Evolutionary conservation across 305 asterid species (phyloP).

Genomic region (Fraxinus floribunda): DNA sequence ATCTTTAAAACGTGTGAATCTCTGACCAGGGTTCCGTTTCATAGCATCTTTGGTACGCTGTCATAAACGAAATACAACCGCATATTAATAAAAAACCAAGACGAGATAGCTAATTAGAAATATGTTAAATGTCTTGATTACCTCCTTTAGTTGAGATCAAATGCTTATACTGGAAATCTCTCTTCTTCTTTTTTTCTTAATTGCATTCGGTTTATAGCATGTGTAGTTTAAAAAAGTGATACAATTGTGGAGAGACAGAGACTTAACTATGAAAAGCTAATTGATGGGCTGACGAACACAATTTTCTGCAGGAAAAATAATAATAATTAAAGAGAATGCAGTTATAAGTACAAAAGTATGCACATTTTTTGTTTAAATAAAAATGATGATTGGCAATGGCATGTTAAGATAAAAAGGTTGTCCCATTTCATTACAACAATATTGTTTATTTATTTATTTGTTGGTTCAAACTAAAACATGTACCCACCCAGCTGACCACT

Average conservation of each 20-base stretch:
- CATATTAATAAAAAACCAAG: neutral
- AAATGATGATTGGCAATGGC: conserved; percentile 20
- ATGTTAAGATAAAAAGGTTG: conserved; percentile 26
- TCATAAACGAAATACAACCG: neutral
- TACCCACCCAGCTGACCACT: neutral
- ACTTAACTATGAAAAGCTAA: neutral
- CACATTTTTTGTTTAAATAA: conserved; percentile 6
- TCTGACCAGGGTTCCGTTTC: neutral
- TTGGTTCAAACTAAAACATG: neutral
- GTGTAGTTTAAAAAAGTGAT: neutral
- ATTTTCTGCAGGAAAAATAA: conserved; percentile 6
- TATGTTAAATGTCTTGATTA: neutral
- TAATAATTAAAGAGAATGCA: conserved; percentile 2
- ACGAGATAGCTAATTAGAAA: neutral
- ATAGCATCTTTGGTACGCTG: neutral
- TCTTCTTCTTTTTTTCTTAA: neutral
- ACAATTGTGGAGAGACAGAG: neutral
- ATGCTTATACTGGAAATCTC: neutral
- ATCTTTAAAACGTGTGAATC: no score
- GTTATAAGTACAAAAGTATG: neutral
- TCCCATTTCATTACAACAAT: conserved; percentile 28
- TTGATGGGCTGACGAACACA: conserved; percentile 20
- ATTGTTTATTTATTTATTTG: neutral
- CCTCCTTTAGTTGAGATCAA: neutral
- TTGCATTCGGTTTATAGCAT: neutral